A percentile compares a stretch with the other conserved stretches of the same genome.
Evolutionary conservation across 75 land plant species (phyloP).

Genomic region (Isoetes taiwanensis): DNA sequence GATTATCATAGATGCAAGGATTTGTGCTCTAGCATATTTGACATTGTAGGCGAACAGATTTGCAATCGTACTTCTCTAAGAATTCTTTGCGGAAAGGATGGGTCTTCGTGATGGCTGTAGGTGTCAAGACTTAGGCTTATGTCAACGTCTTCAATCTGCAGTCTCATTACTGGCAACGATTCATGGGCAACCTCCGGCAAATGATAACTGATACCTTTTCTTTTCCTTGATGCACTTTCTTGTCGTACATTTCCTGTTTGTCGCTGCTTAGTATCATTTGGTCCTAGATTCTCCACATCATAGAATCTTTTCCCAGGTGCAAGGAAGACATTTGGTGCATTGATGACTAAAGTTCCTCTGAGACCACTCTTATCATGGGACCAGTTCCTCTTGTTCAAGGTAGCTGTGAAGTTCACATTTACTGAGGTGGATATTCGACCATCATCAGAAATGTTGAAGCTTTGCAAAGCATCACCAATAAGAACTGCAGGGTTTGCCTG

Average conservation of each 20-base stretch:
- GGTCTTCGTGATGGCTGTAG: constrained; percentile 9
- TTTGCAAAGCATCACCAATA: constrained; percentile 39
- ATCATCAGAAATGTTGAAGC: constrained; percentile 12
- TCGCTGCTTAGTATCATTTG: not conserved
- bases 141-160: constrained; percentile 44
- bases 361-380: constrained; percentile 58
- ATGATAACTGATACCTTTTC: too few species aligned
- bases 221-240: too few species aligned
- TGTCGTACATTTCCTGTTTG: not conserved
- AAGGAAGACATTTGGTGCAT: constrained; percentile 18
- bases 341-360: constrained; percentile 33
- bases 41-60: too few species aligned
- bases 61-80: constrained; percentile 52
- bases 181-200: constrained; percentile 33
- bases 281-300: too few species aligned
- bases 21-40: too few species aligned
- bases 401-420: constrained; percentile 35
- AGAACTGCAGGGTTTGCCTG: constrained; percentile 48
- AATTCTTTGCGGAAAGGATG: constrained; percentile 14
- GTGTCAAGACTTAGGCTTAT: constrained; percentile 46
- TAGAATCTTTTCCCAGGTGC: constrained; percentile 38
- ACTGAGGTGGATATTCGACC: constrained; percentile 20
- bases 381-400: constrained; percentile 33
- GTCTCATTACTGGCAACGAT: constrained; percentile 50
- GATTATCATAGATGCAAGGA: too few species aligned